Evolutionary conservation across 768 basidiomycete genomes (phyloP).

Genomic region (Tylopilus felleus): DNA sequence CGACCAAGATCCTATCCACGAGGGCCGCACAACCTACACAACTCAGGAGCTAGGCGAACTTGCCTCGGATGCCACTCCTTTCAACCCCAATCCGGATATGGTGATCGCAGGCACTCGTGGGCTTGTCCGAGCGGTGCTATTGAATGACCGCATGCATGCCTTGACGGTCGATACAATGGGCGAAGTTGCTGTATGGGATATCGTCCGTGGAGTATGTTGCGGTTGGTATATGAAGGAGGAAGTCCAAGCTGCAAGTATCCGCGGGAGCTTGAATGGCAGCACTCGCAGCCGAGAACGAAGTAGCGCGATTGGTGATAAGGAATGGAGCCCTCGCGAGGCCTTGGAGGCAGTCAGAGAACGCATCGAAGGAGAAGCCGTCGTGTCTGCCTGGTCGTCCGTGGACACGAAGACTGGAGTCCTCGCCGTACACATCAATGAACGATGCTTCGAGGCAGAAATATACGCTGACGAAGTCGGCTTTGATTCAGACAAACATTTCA

Average conservation of each 20-base stretch:
- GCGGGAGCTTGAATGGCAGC: conserved; percentile 44
- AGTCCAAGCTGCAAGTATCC: conserved; percentile 53
- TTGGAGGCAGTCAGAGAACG: conserved; percentile 84
- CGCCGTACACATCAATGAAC: conserved; percentile 82
- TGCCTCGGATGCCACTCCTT: conserved; percentile 68
- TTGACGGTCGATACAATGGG: conserved; percentile 88
- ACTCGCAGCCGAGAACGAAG: conserved; percentile 31
- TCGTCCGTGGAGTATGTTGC: conserved; percentile 71
- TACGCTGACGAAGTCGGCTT: conserved; percentile 91
- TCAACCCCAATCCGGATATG: conserved; percentile 56
- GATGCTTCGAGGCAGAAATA: conserved; percentile 91
- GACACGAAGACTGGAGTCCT: conserved; percentile 90
- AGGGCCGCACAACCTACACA: conserved; percentile 47
- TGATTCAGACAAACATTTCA: conserved; percentile 53
- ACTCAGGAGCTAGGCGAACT: conserved; percentile 75
- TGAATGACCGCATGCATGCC: conserved; percentile 89
- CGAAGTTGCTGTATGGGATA: conserved; percentile 90
- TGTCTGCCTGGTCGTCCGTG: conserved; percentile 78
- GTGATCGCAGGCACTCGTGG: conserved; percentile 76
- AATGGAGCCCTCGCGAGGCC: conserved; percentile 73
- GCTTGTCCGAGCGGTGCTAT: conserved; percentile 72
- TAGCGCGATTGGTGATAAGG: conserved; percentile 37
- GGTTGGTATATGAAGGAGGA: conserved; percentile 69
- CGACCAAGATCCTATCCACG: conserved; percentile 32
- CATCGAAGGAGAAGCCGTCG: conserved; percentile 93